phyloP scores from a whole-genome alignment of 2,329 filamentous ascomycete species.

The Apiospora malaysiana region DNA sequence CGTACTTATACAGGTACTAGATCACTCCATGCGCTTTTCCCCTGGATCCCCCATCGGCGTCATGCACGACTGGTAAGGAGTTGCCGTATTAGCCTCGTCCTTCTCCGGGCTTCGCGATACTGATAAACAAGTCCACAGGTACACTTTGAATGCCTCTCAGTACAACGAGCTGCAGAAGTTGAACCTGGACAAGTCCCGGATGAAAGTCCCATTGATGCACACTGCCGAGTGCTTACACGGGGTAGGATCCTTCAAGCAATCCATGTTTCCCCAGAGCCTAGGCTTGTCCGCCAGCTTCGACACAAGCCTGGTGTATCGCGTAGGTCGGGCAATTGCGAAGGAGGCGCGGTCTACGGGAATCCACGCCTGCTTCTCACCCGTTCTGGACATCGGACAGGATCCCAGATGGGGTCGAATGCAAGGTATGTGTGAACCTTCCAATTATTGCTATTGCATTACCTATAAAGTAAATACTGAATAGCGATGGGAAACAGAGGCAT shows the following conservation, averaged over 20 bases:
- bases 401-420: conserved; percentile 51
- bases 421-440: too few relatives aligned
- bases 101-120: not conserved
- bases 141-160: conserved; percentile 47
- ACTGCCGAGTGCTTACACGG: conserved; percentile 51
- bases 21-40: conserved; percentile 43
- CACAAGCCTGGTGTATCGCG: conserved; percentile 46
- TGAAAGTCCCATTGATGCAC: conserved; percentile 49
- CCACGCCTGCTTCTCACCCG: conserved; percentile 50
- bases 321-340: conserved; percentile 48
- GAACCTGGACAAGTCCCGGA: conserved; percentile 43
- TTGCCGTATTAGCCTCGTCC: not conserved
- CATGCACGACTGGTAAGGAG: conserved; percentile 46
- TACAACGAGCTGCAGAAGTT: conserved; percentile 48
- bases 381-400: conserved; percentile 51
- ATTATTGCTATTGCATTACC: too few relatives aligned
- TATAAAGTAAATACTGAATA: conserved; percentile 19
- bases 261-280: conserved; percentile 50
- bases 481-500: conserved; percentile 42
- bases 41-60: conserved; percentile 47
- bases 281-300: conserved; percentile 50
- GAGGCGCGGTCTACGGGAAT: conserved; percentile 52
- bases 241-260: conserved; percentile 51
- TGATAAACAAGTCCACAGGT: conserved; percentile 32
- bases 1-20: conserved; percentile 28